Conservation (phyloP, 2,329 filamentous ascomycete genomes). For the Fusarium sp. region DNA sequence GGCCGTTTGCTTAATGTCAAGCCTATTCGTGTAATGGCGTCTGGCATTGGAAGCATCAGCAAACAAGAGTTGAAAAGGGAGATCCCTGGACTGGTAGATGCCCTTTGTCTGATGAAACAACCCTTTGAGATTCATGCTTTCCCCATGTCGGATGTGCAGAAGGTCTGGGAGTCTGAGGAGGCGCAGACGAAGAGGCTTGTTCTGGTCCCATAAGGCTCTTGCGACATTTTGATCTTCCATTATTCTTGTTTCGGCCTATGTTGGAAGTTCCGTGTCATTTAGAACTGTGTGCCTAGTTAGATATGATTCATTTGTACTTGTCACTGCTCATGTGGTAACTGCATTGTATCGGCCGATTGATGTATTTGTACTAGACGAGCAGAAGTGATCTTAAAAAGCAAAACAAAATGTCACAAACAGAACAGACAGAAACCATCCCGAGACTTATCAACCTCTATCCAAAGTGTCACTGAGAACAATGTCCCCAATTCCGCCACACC, state of each 20-base stretch:
- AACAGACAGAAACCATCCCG: not conserved
- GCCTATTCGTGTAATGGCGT: slow-evolving; percentile 20
- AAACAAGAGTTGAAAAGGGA: slow-evolving; percentile 10
- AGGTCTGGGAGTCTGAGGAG: slow-evolving; percentile 8
- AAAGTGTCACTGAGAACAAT: not conserved
- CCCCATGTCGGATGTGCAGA: slow-evolving; percentile 9
- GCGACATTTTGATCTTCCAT: not conserved
- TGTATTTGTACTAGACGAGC: not conserved
- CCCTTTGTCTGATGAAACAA: slow-evolving; percentile 6
- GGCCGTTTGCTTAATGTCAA: slow-evolving; percentile 10
- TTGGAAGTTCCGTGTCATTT: not conserved
- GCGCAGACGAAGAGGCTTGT: slow-evolving; percentile 9
- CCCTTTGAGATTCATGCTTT: slow-evolving; percentile 8
- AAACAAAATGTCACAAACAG: not conserved
- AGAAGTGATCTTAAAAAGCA: not conserved
- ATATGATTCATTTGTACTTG: not conserved
- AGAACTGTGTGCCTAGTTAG: not conserved
- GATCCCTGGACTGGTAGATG: not conserved
- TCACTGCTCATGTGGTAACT: not conserved
- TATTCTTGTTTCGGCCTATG: not conserved
- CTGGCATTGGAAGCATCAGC: slow-evolving; percentile 11
- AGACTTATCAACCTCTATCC: not conserved
- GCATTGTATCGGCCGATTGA: not conserved
- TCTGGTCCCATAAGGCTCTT: slow-evolving; percentile 3
- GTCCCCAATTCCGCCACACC: not conserved